A percentile compares a stretch with the other conserved stretches of the same genome.
phyloP scores from a whole-genome alignment of 2,329 filamentous ascomycete species.

The Aspergillus texensis region DNA sequence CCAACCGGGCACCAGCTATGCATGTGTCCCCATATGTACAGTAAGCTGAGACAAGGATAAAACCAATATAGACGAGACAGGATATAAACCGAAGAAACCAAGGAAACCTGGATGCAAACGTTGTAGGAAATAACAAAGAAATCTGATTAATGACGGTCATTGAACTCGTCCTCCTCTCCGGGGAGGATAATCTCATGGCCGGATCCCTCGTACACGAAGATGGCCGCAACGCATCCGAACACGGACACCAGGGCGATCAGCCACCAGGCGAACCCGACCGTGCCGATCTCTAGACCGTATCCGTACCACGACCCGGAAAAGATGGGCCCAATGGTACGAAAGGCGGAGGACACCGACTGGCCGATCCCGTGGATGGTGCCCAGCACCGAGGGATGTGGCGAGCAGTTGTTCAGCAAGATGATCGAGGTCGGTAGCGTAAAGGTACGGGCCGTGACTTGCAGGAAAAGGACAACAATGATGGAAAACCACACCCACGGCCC shows the following conservation, averaged over 20 bases:
- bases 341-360: slow-evolving; percentile 58
- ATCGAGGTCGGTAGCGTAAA: slow-evolving; percentile 65
- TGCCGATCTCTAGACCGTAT: slow-evolving; percentile 55
- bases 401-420: slow-evolving; percentile 63
- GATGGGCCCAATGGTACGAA: slow-evolving; percentile 60
- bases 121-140: background rate
- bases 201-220: slow-evolving; percentile 66
- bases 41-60: background rate
- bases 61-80: background rate
- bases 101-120: background rate
- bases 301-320: slow-evolving; percentile 60
- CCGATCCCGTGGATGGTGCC: slow-evolving; percentile 63
- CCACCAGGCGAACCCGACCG: slow-evolving; percentile 63
- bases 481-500: slow-evolving; percentile 63
- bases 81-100: background rate
- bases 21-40: slow-evolving; percentile 20
- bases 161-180: slow-evolving; percentile 39
- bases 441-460: slow-evolving; percentile 73
- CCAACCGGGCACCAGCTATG: slow-evolving; percentile 20
- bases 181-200: slow-evolving; percentile 59
- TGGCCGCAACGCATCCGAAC: slow-evolving; percentile 60
- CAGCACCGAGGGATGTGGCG: slow-evolving; percentile 61
- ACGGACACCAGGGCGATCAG: slow-evolving; percentile 56
- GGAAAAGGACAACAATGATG: slow-evolving; percentile 64
- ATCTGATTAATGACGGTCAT: background rate